A percentile compares a stretch with the other conserved stretches of the same genome.
These are phyloP conservation scores for Aspergillus persii DNA, from an alignment of 2,329 filamentous ascomycete species.

Conservation along the genomic window DNA sequence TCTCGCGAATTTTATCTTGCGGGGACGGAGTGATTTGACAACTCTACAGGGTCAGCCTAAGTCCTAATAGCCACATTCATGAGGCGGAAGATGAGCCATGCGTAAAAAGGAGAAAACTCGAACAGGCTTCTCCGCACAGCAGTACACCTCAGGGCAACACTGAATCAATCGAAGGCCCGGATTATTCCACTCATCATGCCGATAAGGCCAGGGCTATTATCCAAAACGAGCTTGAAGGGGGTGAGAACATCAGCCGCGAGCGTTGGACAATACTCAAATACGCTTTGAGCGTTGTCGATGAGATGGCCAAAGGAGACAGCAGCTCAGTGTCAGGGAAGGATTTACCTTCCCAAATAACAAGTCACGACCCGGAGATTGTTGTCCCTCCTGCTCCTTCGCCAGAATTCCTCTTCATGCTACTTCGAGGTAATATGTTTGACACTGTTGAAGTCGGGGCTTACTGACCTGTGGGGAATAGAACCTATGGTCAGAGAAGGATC, in stretches of 20 bases:
- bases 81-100: neutral
- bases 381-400: slow-evolving; percentile 13
- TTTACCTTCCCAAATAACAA: neutral
- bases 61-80: neutral
- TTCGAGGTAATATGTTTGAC: slow-evolving; percentile 10
- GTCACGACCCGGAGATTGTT: slow-evolving; percentile 5
- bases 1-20: neutral
- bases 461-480: slow-evolving; percentile 3
- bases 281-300: slow-evolving; percentile 21
- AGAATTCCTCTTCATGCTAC: slow-evolving; percentile 27
- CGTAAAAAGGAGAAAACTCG: neutral
- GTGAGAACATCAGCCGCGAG: slow-evolving; percentile 16
- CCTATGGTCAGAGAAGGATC: neutral
- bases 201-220: slow-evolving; percentile 24
- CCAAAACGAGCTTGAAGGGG: slow-evolving; percentile 21
- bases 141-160: neutral
- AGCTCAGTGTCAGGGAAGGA: neutral
- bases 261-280: slow-evolving; percentile 19
- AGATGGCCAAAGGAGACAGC: slow-evolving; percentile 12
- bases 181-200: slow-evolving; percentile 23
- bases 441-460: neutral
- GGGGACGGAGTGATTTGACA: neutral
- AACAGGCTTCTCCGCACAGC: neutral
- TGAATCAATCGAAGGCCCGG: slow-evolving; percentile 1
- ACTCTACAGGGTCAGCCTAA: neutral